These are phyloP conservation scores for Moricandia arvensis DNA, from an alignment of 345 rosid species.

Conservation along the genomic window DNA sequence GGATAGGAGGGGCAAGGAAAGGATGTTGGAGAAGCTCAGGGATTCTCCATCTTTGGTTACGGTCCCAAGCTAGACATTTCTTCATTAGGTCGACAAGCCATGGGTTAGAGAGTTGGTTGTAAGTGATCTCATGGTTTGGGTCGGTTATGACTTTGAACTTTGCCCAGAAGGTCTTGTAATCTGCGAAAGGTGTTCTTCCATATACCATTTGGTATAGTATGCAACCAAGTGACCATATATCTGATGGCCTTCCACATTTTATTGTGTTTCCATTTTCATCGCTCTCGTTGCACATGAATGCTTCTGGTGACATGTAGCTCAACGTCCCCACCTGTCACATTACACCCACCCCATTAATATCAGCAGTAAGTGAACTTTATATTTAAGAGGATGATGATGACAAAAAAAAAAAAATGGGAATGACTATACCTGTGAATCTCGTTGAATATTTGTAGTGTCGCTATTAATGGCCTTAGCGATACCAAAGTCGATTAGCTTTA, in stretches of 20 bases:
- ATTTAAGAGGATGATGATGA: neutral
- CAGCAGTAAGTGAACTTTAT: neutral
- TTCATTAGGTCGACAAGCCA: slow-evolving; percentile 95
- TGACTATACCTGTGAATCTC: slow-evolving; percentile 84
- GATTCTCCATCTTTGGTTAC: slow-evolving; percentile 87
- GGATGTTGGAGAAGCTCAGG: slow-evolving; percentile 94
- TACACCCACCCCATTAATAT: slow-evolving; percentile 4
- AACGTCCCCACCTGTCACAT: slow-evolving; percentile 78
- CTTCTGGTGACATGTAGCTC: slow-evolving; percentile 99
- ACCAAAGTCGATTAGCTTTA: slow-evolving; percentile 98
- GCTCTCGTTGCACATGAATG: slow-evolving; percentile 92
- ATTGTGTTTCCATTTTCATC: slow-evolving; percentile 84
- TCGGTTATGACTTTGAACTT: slow-evolving; percentile 97
- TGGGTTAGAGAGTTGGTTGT: slow-evolving; percentile 65
- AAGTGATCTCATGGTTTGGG: slow-evolving; percentile 73
- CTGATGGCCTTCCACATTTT: slow-evolving; percentile 98
- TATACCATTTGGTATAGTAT: slow-evolving; percentile 97
- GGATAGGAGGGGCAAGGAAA: slow-evolving; percentile 79
- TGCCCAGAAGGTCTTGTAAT: slow-evolving; percentile 93
- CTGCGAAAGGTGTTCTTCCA: slow-evolving; percentile 93
- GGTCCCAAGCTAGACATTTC: slow-evolving; percentile 95
- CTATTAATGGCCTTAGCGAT: slow-evolving; percentile 96
- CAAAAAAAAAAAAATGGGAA: neutral
- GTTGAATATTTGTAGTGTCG: slow-evolving; percentile 91
- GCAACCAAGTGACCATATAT: slow-evolving; percentile 99